phyloP scores from a whole-genome alignment of 164 flowering plant genomes.

The Liquidambar formosana region DNA sequence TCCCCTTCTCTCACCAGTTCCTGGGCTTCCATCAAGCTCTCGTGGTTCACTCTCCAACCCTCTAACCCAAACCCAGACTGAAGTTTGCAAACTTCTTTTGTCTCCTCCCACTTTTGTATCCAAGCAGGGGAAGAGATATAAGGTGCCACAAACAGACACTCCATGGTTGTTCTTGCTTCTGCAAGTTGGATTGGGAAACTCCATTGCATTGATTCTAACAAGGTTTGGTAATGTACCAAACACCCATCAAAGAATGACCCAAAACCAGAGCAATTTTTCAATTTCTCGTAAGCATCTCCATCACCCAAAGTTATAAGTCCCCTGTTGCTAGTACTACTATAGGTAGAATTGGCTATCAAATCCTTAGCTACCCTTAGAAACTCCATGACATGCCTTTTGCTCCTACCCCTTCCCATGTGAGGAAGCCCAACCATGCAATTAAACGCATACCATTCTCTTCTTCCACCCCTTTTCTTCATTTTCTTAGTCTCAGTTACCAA shows the following conservation, averaged over 20 bases:
- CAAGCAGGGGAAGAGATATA: conserved; percentile 11
- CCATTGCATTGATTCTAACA: conserved; percentile 28
- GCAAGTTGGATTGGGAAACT: conserved; percentile 20
- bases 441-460: conserved; percentile 36
- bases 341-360: background rate
- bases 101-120: conserved; percentile 27
- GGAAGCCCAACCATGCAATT: conserved; percentile 37
- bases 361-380: conserved; percentile 30
- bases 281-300: conserved; percentile 20
- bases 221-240: conserved; percentile 25
- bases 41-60: conserved; percentile 31
- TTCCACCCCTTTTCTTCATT: conserved; percentile 20
- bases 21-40: conserved; percentile 29
- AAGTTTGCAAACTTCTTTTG: conserved; percentile 10
- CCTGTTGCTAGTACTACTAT: background rate
- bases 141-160: conserved; percentile 34
- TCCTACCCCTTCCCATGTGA: conserved; percentile 21
- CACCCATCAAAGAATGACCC: conserved; percentile 24
- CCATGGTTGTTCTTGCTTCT: conserved; percentile 37
- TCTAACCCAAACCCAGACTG: conserved; percentile 16
- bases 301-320: conserved; percentile 30
- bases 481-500: conserved; percentile 33
- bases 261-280: conserved; percentile 9
- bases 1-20: conserved; percentile 38
- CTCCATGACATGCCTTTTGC: conserved; percentile 19